A percentile compares a stretch with the other conserved stretches of the same genome.
Evolutionary conservation across 148 eudicot genomes (phyloP).

Genomic region (Heliamphora exappendiculata): DNA sequence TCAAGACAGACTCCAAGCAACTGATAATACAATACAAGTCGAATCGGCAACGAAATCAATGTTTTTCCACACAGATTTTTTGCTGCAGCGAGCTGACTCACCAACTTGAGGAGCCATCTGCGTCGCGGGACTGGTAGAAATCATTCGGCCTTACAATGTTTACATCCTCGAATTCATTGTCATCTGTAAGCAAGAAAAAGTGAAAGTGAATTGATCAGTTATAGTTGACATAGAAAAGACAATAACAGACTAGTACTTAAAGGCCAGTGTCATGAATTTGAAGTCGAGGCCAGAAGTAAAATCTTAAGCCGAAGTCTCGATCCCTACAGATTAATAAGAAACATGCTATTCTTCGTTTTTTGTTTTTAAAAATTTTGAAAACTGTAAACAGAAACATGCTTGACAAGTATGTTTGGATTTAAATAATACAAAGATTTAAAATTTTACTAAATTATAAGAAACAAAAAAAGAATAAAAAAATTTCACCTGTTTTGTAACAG

Average conservation of each 20-base stretch:
- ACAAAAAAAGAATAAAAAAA: too few species aligned
- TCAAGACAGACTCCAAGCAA: too few species aligned
- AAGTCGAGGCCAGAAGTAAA: neutral
- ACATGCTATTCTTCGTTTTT: too few species aligned
- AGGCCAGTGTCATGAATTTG: neutral
- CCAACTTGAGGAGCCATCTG: constrained; percentile 53
- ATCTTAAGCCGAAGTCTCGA: neutral
- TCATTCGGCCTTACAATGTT: constrained; percentile 66
- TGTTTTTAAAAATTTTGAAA: too few species aligned
- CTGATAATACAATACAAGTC: too few species aligned
- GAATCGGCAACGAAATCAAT: too few species aligned
- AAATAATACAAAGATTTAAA: too few species aligned
- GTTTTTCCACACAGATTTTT: too few species aligned
- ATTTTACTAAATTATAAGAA: too few species aligned
- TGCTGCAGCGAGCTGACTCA: constrained; percentile 13
- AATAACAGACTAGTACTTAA: neutral
- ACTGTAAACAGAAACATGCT: too few species aligned
- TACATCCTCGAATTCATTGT: constrained; percentile 79
- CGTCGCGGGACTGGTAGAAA: constrained; percentile 56
- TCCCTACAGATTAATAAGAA: neutral
- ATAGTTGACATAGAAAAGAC: neutral
- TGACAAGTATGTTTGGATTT: too few species aligned
- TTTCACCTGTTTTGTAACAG: too few species aligned
- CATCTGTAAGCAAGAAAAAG: constrained; percentile 49
- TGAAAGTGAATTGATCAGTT: neutral